These are phyloP conservation scores for Podospora pseudoanserina DNA, from an alignment of 495 filamentous ascomycete genomes.

Conservation along the genomic window DNA sequence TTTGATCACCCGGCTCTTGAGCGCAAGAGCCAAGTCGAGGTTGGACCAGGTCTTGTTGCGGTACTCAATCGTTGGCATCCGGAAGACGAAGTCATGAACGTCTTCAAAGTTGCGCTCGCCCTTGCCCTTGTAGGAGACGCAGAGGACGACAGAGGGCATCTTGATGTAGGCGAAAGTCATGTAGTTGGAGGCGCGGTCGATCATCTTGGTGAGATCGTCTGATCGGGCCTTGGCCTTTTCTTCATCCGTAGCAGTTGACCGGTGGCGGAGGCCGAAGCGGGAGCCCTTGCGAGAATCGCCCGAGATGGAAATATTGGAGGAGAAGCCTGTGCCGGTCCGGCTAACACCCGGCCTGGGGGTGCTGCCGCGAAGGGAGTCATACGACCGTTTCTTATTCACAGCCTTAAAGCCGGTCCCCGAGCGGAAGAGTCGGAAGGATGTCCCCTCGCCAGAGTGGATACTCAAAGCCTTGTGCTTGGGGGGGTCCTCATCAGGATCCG, in stretches of 20 bases:
- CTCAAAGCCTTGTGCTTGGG: constrained; percentile 50
- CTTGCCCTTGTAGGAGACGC: constrained; percentile 94
- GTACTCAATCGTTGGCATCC: constrained; percentile 90
- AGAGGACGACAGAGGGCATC: constrained; percentile 89
- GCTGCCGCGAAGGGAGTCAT: constrained; percentile 59
- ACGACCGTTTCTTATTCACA: constrained; percentile 59
- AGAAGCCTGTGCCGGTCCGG: constrained; percentile 51
- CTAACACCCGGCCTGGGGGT: constrained; percentile 45
- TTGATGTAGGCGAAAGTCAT: constrained; percentile 96
- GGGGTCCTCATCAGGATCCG: constrained; percentile 47
- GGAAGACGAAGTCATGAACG: constrained; percentile 95
- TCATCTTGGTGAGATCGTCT: constrained; percentile 98
- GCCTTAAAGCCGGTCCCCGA: constrained; percentile 39
- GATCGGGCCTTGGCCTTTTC: constrained; percentile 52
- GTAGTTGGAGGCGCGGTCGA: constrained; percentile 89
- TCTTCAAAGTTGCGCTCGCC: constrained; percentile 93
- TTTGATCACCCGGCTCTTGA: constrained; percentile 92
- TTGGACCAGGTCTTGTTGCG: constrained; percentile 99
- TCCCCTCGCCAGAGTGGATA: constrained; percentile 45
- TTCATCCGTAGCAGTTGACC: constrained; percentile 28
- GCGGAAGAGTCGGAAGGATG: constrained; percentile 54
- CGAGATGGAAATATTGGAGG: constrained; percentile 36
- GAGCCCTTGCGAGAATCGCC: constrained; percentile 51
- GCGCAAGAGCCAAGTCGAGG: constrained; percentile 81
- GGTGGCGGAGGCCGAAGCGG: constrained; percentile 43